A percentile compares a stretch with the other conserved stretches of the same genome.
Conservation (phyloP, 1,284 basidiomycete species). For the Xerocomus amazonicus region DNA sequence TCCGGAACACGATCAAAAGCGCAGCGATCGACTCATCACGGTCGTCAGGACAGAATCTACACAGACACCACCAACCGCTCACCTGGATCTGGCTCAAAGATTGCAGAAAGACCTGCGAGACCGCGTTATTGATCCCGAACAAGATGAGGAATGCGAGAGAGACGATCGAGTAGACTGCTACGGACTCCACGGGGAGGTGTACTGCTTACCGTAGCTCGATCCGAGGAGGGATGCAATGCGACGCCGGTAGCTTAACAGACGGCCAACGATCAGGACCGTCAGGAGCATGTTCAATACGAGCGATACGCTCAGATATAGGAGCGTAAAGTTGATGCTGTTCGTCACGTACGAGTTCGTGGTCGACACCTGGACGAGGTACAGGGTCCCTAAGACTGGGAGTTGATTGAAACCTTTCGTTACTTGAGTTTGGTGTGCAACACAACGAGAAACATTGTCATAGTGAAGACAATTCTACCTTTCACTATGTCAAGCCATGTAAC, state of each 20-base stretch:
- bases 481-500: no score
- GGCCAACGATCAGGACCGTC: conserved; percentile 24
- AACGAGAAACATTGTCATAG: no score
- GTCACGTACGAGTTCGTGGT: conserved; percentile 17
- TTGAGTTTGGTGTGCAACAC: no score
- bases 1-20: conserved; percentile 23
- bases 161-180: conserved; percentile 19
- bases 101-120: conserved; percentile 17
- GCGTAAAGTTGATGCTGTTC: conserved; percentile 14
- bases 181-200: conserved; percentile 24
- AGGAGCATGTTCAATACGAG: conserved; percentile 25
- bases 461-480: no score
- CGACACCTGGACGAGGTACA: conserved; percentile 14
- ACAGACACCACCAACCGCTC: background rate
- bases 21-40: conserved; percentile 14
- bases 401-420: background rate
- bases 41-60: background rate
- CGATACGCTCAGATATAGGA: conserved; percentile 21
- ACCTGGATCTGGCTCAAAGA: conserved; percentile 24
- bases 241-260: conserved; percentile 14
- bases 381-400: conserved; percentile 8
- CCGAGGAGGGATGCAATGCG: conserved; percentile 9
- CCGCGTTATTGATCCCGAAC: conserved; percentile 13
- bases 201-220: conserved; percentile 11
- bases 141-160: conserved; percentile 18